Evolutionary conservation across 140 eudicot species (phyloP).

Genomic region (Bidens hawaiensis): DNA sequence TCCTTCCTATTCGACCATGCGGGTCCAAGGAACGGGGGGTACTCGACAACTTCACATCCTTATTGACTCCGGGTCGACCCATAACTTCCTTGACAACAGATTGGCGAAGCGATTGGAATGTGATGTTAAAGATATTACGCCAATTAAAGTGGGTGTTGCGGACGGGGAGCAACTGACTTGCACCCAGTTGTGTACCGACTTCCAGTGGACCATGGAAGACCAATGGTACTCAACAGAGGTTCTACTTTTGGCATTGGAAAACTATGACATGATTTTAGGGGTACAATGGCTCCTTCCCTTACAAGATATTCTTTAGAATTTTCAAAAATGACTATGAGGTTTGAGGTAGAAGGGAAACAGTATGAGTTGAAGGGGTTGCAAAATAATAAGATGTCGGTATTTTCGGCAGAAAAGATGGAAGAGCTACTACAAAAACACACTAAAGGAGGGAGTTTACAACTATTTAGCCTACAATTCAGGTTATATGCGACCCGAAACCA

Average conservation of each 20-base stretch:
- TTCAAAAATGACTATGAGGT: slow-evolving; percentile 1
- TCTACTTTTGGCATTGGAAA: not conserved
- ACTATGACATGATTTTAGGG: slow-evolving; percentile 20
- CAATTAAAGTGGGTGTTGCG: too few relatives aligned
- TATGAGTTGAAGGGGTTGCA: not conserved
- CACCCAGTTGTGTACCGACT: not conserved
- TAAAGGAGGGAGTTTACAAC: not conserved
- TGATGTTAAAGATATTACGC: not conserved
- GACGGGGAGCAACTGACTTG: not conserved
- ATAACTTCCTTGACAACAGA: slow-evolving; percentile 1
- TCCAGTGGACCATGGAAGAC: slow-evolving; percentile 10
- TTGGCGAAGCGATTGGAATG: slow-evolving; percentile 6
- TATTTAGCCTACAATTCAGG: not conserved
- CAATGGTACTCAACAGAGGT: not conserved
- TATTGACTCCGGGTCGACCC: not conserved
- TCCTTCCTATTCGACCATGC: slow-evolving; percentile 8
- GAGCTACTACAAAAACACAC: not conserved
- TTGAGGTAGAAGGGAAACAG: not conserved
- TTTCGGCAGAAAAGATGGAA: not conserved
- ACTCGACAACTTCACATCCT: slow-evolving; percentile 1
- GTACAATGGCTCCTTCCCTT: slow-evolving; percentile 13
- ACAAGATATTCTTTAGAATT: not conserved
- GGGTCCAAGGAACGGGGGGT: not conserved
- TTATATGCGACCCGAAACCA: not conserved
- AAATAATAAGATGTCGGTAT: not conserved